phyloP scores from a whole-genome alignment of 2,329 filamentous ascomycete genomes.

The Xylariales sp. region DNA sequence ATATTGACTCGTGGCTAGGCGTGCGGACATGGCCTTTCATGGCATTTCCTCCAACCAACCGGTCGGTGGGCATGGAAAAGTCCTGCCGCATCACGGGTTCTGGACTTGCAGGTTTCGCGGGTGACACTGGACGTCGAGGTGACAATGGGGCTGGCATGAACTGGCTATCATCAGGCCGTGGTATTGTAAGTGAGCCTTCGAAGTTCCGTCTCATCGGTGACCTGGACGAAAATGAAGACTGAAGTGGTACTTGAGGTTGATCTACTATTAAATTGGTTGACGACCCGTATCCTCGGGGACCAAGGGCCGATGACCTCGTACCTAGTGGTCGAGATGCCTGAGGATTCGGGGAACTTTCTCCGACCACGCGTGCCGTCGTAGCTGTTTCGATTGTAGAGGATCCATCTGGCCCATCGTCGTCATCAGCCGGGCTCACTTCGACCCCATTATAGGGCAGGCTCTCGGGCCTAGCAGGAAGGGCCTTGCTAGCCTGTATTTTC shows the following conservation, averaged over 20 bases:
- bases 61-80: conserved; percentile 26
- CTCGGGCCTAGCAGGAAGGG: conserved; percentile 66
- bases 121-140: conserved; percentile 54
- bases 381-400: conserved; percentile 46
- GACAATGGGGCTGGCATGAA: conserved; percentile 71
- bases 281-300: too few species aligned
- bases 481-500: conserved; percentile 59
- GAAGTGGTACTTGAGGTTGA: conserved; percentile 33
- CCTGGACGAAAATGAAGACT: conserved; percentile 52
- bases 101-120: conserved; percentile 28
- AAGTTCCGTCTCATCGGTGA: conserved; percentile 38
- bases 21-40: conserved; percentile 45
- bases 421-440: conserved; percentile 28
- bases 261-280: conserved; percentile 22
- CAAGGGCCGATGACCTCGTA: too few species aligned
- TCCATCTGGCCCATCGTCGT: conserved; percentile 41
- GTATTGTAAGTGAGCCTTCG: conserved; percentile 33
- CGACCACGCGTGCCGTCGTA: conserved; percentile 32
- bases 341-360: neutral
- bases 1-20: conserved; percentile 74
- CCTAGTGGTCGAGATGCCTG: too few species aligned
- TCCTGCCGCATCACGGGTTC: conserved; percentile 31
- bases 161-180: conserved; percentile 47
- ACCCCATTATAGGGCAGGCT: conserved; percentile 51
- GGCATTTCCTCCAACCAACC: conserved; percentile 16